Evolutionary conservation across 2,329 filamentous ascomycete species (phyloP), one percentile per base, ranked within the genome.

Genomic region (Ustulina deusta): DNA sequence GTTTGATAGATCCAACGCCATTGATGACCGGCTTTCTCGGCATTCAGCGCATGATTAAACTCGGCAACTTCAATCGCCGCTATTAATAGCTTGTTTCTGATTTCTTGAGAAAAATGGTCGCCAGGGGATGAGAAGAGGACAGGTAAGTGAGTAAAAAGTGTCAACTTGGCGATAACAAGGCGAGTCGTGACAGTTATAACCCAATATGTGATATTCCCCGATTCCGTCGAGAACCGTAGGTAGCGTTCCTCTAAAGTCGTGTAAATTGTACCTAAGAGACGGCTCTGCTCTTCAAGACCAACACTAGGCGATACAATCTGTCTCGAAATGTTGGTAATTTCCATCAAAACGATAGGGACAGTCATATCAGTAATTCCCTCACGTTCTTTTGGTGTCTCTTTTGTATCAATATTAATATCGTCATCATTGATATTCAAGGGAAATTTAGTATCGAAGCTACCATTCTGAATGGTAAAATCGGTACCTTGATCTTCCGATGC

Each of bases 161-260:
- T 93, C 83, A 94, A 89, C 79, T 94, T 95, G 60, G 90, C 89
- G 80, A 94, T 87, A 69, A 94, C 89, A 36, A 95, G 83, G 10
- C 91, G 87, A 2, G 88, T 86, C 27, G 93, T 84, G 32, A 91
- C 91, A 3, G 81, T 67, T 0, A 73, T 73, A 0, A 82, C 79
- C 82, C 83, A 83, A 59, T 79, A 78, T 0, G 69, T 57, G 22
- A 82, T 75, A 57, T 79, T 77, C 0, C 65, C 73, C 1, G 74
- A 59, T 3, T 81, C 76, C 1, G 69, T 72, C 0, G 77, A 72
- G 70, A 83, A 79, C 42, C 79, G 80, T 15, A 86, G 75, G 64
- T 83, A 86, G 0, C 77, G 76, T 15, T 76, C 66, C 17, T 87
- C 79, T 7, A 86, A 72, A 7, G 73, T 78, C 7, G 55, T 56